Evolutionary conservation across 768 basidiomycete species (phyloP).

Genomic region (Gloeophyllum trabeum): DNA sequence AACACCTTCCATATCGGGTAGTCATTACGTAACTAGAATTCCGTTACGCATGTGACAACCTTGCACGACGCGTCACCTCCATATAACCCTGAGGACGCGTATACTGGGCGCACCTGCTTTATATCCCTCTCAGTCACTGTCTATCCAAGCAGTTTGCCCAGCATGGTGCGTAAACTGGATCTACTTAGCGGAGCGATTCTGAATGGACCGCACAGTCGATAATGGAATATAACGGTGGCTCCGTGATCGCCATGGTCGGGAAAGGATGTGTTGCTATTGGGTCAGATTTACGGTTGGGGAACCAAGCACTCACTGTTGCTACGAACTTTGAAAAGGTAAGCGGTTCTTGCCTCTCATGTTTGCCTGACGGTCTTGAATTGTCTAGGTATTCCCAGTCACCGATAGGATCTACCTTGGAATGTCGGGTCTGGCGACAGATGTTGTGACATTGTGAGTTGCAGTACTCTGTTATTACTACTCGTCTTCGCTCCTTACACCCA

Average conservation of each 20-base stretch:
- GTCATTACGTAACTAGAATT: too few relatives aligned
- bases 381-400: slow-evolving; percentile 86
- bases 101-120: too few relatives aligned
- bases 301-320: slow-evolving; percentile 76
- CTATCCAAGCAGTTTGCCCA: background rate
- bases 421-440: slow-evolving; percentile 88
- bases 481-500: slow-evolving; percentile 1
- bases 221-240: slow-evolving; percentile 94
- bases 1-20: too few relatives aligned
- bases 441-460: slow-evolving; percentile 68
- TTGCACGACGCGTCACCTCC: too few relatives aligned
- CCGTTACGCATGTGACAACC: too few relatives aligned
- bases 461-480: too few relatives aligned
- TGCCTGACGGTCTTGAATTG: background rate
- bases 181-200: background rate
- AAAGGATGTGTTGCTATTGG: slow-evolving; percentile 99
- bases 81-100: too few relatives aligned
- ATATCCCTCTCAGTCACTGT: too few relatives aligned
- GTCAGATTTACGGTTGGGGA: slow-evolving; percentile 85
- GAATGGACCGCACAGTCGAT: slow-evolving; percentile 44
- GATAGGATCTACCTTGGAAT: slow-evolving; percentile 89
- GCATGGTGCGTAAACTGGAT: background rate
- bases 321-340: slow-evolving; percentile 90
- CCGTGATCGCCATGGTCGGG: slow-evolving; percentile 97
- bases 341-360: background rate